A percentile compares a stretch with the other conserved stretches of the same genome.
Evolutionary conservation across 768 basidiomycete species (phyloP).

Genomic region (Guyanaporus albipodus): DNA sequence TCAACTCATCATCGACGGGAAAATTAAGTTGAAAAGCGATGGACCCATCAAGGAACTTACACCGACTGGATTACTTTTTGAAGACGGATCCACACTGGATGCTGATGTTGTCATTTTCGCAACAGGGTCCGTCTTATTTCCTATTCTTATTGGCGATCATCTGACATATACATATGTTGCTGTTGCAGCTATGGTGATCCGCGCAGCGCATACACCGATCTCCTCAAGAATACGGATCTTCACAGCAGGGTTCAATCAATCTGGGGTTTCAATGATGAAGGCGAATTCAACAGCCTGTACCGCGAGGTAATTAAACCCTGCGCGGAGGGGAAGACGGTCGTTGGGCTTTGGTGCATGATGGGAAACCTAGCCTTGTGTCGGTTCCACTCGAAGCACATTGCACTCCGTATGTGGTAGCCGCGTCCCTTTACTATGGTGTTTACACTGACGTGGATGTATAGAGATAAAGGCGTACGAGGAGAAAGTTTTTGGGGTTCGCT

Average conservation of each 20-base stretch:
- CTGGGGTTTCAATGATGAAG: slow-evolving; percentile 33
- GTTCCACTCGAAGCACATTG: slow-evolving; percentile 66
- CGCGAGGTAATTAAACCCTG: slow-evolving; percentile 44
- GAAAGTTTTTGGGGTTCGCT: slow-evolving; percentile 34
- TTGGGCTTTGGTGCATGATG: slow-evolving; percentile 53
- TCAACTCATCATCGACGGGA: slow-evolving; percentile 41
- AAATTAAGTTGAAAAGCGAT: slow-evolving; percentile 41
- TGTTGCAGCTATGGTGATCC: slow-evolving; percentile 19
- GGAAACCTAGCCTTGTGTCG: slow-evolving; percentile 61
- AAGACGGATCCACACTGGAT: slow-evolving; percentile 35
- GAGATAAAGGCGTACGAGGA: slow-evolving; percentile 71
- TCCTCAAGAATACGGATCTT: slow-evolving; percentile 20
- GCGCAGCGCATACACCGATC: slow-evolving; percentile 12
- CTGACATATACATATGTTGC: background rate
- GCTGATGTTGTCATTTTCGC: slow-evolving; percentile 40
- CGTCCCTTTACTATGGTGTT: slow-evolving; percentile 24
- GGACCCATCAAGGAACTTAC: slow-evolving; percentile 34
- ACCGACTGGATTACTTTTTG: slow-evolving; percentile 20
- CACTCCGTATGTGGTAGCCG: no score
- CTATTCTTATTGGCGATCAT: background rate
- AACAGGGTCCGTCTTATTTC: slow-evolving; percentile 23
- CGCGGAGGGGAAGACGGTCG: slow-evolving; percentile 11
- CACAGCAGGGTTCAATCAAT: slow-evolving; percentile 21
- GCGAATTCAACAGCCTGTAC: slow-evolving; percentile 32
- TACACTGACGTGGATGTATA: slow-evolving; percentile 22